These are phyloP conservation scores for Discostella stelligeroides DNA, from an alignment of 108 stramenopile species.

Conservation along the genomic window DNA sequence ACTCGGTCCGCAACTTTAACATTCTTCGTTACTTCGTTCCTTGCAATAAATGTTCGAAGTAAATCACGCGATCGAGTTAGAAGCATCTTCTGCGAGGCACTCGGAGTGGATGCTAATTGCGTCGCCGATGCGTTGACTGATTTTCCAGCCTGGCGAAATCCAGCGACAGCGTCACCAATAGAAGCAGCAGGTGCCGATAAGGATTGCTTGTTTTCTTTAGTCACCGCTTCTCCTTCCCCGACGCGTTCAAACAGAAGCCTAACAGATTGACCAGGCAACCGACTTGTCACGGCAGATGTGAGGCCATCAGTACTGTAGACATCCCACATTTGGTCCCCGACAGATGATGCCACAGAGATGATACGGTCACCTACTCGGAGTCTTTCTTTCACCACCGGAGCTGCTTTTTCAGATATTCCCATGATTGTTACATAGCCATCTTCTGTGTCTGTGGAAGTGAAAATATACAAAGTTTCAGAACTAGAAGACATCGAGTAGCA, in stretches of 20 bases:
- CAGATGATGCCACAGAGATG: constrained; percentile 72
- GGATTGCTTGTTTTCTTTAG: constrained; percentile 5
- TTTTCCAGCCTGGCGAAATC: constrained; percentile 39
- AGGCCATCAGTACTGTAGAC: constrained; percentile 83
- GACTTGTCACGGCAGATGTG: constrained; percentile 76
- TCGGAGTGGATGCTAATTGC: constrained; percentile 11
- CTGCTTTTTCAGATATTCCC: constrained; percentile 70
- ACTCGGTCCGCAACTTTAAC: constrained; percentile 82
- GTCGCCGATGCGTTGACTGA: constrained; percentile 13
- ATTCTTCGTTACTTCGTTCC: constrained; percentile 58
- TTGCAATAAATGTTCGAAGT: constrained; percentile 63
- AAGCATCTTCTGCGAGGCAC: constrained; percentile 53
- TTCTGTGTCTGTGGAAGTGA: constrained; percentile 55
- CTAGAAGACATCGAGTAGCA: background rate
- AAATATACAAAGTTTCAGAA: background rate
- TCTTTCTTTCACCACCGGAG: constrained; percentile 57
- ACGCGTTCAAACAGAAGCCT: constrained; percentile 71
- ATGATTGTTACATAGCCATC: constrained; percentile 80
- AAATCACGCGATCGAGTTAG: constrained; percentile 72
- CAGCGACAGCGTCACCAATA: constrained; percentile 40
- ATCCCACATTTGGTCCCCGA: constrained; percentile 85
- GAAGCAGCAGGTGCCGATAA: constrained; percentile 14
- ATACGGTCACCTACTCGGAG: constrained; percentile 76
- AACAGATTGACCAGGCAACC: constrained; percentile 78
- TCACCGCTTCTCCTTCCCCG: constrained; percentile 19